phyloP scores from a whole-genome alignment of 257 asterid genomes.

The Fraxinus quadrangulata region DNA sequence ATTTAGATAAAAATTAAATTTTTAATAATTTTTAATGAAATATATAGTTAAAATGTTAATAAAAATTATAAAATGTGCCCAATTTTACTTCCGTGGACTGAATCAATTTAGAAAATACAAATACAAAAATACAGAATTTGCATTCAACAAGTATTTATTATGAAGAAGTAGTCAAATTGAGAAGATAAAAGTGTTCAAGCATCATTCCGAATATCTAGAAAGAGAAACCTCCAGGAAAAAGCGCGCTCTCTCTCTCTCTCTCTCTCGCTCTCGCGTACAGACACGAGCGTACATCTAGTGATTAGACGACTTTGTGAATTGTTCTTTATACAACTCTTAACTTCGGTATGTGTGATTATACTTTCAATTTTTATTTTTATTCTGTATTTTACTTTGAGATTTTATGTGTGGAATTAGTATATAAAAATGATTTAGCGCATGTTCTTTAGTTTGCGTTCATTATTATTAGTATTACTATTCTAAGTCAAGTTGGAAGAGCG shows the following conservation, averaged over 20 bases:
- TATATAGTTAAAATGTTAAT: too few species aligned
- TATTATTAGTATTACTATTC: not conserved
- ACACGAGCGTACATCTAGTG: not conserved
- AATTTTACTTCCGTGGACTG: not conserved
- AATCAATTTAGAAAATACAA: not conserved
- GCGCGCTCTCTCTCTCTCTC: not conserved
- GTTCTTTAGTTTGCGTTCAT: not conserved
- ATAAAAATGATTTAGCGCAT: not conserved
- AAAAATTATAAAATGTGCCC: not conserved
- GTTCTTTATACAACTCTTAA: not conserved
- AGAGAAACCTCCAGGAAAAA: constrained; percentile 1
- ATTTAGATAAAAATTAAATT: too few species aligned
- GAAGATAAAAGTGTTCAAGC: not conserved
- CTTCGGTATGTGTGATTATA: not conserved
- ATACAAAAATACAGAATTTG: not conserved
- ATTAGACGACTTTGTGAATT: not conserved
- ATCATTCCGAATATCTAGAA: not conserved
- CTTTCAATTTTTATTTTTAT: not conserved
- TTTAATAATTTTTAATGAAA: too few species aligned
- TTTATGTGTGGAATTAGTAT: not conserved
- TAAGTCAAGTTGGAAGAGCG: not conserved
- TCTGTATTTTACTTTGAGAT: not conserved
- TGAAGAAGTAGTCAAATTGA: too few species aligned
- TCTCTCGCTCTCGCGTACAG: not conserved
- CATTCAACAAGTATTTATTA: not conserved